Percentiles rank a stretch among this genome's conserved stretches.
These are phyloP conservation scores for Cladochytrium replicatum DNA, from an alignment of 192 early-diverging fungal genomes.

Conservation along the genomic window DNA sequence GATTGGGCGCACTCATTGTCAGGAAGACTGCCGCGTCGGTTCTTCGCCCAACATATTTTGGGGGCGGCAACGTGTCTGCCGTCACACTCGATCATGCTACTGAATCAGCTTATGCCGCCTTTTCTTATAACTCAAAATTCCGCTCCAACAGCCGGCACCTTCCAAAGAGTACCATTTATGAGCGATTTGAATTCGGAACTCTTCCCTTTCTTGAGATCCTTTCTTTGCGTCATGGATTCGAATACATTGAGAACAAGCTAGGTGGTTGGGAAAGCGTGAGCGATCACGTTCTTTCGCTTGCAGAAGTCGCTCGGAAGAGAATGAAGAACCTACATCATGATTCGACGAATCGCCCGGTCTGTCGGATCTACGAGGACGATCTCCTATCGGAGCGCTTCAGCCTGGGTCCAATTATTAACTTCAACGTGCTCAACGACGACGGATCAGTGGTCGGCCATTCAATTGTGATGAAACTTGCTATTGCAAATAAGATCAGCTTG, in stretches of 20 bases:
- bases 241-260: conserved; percentile 25
- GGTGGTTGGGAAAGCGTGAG: conserved; percentile 23
- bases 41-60: conserved; percentile 57
- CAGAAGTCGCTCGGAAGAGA: conserved; percentile 19
- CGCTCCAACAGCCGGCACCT: conserved; percentile 4
- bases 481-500: conserved; percentile 54
- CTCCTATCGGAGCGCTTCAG: background rate
- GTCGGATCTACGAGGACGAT: conserved; percentile 9
- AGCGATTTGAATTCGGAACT: conserved; percentile 64
- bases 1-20: conserved; percentile 66
- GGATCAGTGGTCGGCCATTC: conserved; percentile 49
- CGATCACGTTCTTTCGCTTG: conserved; percentile 38
- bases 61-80: conserved; percentile 66
- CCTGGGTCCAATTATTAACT: conserved; percentile 58
- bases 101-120: conserved; percentile 37
- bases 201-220: conserved; percentile 65
- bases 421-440: conserved; percentile 53
- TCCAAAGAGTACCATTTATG: conserved; percentile 2
- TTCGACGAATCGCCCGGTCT: conserved; percentile 39
- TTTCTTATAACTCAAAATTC: background rate
- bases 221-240: conserved; percentile 59
- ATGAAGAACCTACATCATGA: conserved; percentile 43
- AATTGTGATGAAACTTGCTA: conserved; percentile 58
- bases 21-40: conserved; percentile 34
- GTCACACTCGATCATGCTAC: conserved; percentile 39